A percentile compares a stretch with the other conserved stretches of the same genome.
Evolutionary conservation across 306 rosid genomes (phyloP).

Genomic region (Dalbergia cochinchinensis): DNA sequence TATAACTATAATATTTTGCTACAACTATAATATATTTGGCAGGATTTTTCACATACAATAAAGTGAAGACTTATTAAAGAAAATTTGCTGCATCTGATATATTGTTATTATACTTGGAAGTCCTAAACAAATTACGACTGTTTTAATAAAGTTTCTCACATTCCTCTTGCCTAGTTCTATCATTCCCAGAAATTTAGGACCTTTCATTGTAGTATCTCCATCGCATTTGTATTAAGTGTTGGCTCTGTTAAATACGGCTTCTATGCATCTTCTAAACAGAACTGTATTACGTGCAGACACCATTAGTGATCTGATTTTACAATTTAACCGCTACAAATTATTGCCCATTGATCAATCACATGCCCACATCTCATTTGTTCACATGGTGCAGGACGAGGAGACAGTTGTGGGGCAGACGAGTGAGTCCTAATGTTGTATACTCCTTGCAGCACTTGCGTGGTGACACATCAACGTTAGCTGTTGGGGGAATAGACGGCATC

Average conservation of each 20-base stretch:
- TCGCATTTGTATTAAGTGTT: not conserved
- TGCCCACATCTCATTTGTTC: conserved; percentile 21
- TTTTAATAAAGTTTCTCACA: conserved; percentile 10
- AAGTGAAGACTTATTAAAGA: not conserved
- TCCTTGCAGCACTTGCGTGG: conserved; percentile 65
- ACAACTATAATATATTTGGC: conserved; percentile 3
- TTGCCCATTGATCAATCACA: not conserved
- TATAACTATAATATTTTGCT: not conserved
- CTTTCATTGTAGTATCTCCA: not conserved
- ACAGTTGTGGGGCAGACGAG: conserved; percentile 69
- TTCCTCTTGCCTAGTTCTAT: conserved; percentile 16
- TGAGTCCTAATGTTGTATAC: conserved; percentile 72
- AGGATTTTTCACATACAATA: conserved; percentile 4
- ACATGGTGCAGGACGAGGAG: conserved; percentile 69
- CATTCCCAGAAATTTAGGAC: conserved; percentile 19
- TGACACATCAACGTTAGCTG: conserved; percentile 73
- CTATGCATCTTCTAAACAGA: not conserved
- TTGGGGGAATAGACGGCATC: conserved; percentile 88
- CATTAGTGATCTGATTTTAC: not conserved
- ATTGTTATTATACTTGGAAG: not conserved
- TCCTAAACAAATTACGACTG: not conserved
- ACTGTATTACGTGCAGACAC: not conserved
- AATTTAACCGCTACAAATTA: not conserved
- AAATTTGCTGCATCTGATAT: not conserved
- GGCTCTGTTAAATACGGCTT: not conserved